Evolutionary conservation across 2,329 filamentous ascomycete species (phyloP).

Genomic region (Neonectria punicea): DNA sequence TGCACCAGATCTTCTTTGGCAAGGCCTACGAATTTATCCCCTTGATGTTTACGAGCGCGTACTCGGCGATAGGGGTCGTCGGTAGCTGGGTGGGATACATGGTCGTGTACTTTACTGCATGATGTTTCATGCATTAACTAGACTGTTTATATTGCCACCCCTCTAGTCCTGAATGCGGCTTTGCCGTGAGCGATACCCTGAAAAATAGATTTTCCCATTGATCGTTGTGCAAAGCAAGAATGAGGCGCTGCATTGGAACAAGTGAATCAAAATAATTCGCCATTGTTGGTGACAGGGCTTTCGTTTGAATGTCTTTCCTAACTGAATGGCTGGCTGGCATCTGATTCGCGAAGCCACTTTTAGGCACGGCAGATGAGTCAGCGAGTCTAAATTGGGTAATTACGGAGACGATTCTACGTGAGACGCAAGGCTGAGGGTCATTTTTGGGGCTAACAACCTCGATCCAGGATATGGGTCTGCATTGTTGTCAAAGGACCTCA

Average conservation of each 20-base stretch:
- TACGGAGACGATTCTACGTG: slow-evolving; percentile 45
- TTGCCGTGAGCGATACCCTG: slow-evolving; percentile 20
- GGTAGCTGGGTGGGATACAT: slow-evolving; percentile 96
- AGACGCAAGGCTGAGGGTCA: slow-evolving; percentile 44
- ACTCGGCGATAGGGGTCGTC: slow-evolving; percentile 92
- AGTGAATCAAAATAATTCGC: neutral
- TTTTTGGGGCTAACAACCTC: slow-evolving; percentile 36
- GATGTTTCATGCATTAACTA: slow-evolving; percentile 5
- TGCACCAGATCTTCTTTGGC: slow-evolving; percentile 87
- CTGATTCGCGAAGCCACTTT: slow-evolving; percentile 15
- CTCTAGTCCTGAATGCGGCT: neutral
- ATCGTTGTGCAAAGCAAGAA: neutral
- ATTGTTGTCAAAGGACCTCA: neutral
- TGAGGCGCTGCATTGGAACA: neutral
- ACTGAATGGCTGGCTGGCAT: slow-evolving; percentile 6
- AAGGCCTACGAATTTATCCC: slow-evolving; percentile 88
- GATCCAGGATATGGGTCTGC: slow-evolving; percentile 15
- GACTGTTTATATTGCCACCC: neutral
- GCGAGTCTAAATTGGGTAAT: slow-evolving; percentile 27
- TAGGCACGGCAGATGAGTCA: slow-evolving; percentile 37
- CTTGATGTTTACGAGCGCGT: slow-evolving; percentile 96
- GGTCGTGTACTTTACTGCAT: slow-evolving; percentile 84
- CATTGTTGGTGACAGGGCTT: neutral
- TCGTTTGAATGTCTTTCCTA: slow-evolving; percentile 11
- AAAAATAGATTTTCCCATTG: slow-evolving; percentile 10